Evolutionary conservation across 2,329 filamentous ascomycete species (phyloP), one percentile per base, ranked within the genome.

Genomic region (Bipolaris sorokiniana): DNA sequence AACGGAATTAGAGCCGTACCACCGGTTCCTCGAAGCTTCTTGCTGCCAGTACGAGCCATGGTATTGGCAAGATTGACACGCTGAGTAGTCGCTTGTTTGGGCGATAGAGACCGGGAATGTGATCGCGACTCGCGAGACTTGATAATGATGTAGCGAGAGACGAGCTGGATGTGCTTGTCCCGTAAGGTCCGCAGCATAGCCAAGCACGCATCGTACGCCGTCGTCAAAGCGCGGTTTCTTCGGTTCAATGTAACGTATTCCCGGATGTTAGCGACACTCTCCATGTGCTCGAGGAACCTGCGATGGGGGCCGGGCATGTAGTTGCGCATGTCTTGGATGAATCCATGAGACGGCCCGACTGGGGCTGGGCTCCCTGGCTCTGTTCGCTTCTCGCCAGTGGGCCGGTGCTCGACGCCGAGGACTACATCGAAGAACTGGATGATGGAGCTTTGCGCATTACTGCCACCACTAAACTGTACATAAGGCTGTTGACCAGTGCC

Each of bases 401-500:
- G 92, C 7, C 90, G 88, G 76, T 99, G 95, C 72, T 95, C 89
- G 50, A 99, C 86, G 41, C 92, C 92, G 1, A 99, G 86, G 1
- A 91, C 88, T 48, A 98, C 87, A 75, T 99, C 95, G 72, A 98
- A 98, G 81, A 98, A 97, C 69, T 99, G 95, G 61, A 99, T 95
- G 58, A 98, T 81, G 56, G 93, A 97, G 81, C 92, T 96, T 78
- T 99, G 95, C 0, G 95, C 95, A 71, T 99, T 98, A 79, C 92
- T 97, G 28, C 95, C 95, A 38, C 95, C 95, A 60, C 90, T 90
- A 75, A 92, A 97, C 72, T 97, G 91, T 26, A 89, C 88, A 73
- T 92, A 96, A 3, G 83, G 80, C 59, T 81, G 79, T 31, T 87
- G 82, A 23, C 87, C 89, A 10, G 85, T 86, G 18, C 90, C 91